phyloP scores from a whole-genome alignment of 352 stramenopile genomes.

The Pythium scleroteichum region DNA sequence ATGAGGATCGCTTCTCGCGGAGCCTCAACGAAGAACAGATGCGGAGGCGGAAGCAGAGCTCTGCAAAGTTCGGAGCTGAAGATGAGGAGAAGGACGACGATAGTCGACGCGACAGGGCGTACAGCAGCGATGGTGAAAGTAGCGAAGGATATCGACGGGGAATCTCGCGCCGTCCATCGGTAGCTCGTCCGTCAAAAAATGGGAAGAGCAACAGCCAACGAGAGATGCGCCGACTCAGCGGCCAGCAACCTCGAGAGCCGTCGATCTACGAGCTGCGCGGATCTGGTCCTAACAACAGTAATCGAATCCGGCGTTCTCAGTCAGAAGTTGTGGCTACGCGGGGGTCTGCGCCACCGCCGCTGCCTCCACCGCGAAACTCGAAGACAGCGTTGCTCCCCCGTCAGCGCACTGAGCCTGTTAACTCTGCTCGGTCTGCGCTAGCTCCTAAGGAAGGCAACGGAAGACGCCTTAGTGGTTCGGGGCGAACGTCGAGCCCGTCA shows the following conservation, averaged over 20 bases:
- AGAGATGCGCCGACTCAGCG: constrained; percentile 6
- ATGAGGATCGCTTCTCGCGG: constrained; percentile 11
- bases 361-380: constrained; percentile 16
- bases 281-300: constrained; percentile 5
- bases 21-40: constrained; percentile 32
- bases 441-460: constrained; percentile 6
- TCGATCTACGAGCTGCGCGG: constrained; percentile 28
- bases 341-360: constrained; percentile 1
- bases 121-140: constrained; percentile 32
- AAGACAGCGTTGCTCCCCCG: constrained; percentile 22
- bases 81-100: constrained; percentile 77
- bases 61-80: constrained; percentile 44
- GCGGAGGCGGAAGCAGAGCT: constrained; percentile 7
- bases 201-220: constrained; percentile 5
- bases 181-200: background rate
- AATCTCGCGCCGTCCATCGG: background rate
- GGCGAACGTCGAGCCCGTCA: background rate
- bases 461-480: constrained; percentile 6
- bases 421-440: constrained; percentile 8
- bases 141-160: constrained; percentile 18
- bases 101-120: constrained; percentile 25
- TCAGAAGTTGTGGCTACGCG: constrained; percentile 17
- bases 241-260: constrained; percentile 9
- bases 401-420: background rate
- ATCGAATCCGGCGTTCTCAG: constrained; percentile 26